Base-by-base conservation (phyloP, 192 early-diverging fungal genomes). In the Entomortierella chlamydospora region DNA sequence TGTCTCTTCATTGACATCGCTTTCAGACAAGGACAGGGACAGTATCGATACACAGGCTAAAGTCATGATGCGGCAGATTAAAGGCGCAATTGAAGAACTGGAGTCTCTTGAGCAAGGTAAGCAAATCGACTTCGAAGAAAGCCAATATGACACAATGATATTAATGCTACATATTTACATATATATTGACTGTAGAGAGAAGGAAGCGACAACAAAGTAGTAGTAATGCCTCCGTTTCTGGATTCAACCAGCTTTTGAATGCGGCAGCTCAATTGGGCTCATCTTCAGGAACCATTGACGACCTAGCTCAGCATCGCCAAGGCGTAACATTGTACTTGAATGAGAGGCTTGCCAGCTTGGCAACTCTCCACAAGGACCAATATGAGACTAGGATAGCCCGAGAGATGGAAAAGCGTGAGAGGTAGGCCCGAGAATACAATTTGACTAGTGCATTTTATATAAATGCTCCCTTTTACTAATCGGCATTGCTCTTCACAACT, bases 301-400 rank as follows among this genome's bases (percentile, higher is more conserved):
- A 84, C 3, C 37, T 90, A 41, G 90, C 90, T 20, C 89, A 90
- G 30, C 88, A 91, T 64, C 89, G 89, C 23, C 90, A 90, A 63
- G 89, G 90, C 11, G 87, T 94, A 2, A 81, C 86, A 10, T 90
- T 92, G 84, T 84, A 86, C 64, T 64, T 94, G 23, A 94, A 94
- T 57, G 82, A 89, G 37, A 77, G 86, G 15, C 74, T 94, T 37
- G 91, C 90, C 41, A 79, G 86, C 47, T 82, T 91, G 15, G 91
- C 91, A 26, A 85, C 86, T 41, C 64, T 90, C 20, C 93, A 94
- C 59, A 90, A 89, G 63, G 85, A 91, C 43, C 91, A 91, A 70
- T 91, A 94, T 64, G 89, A 93, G 65, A 68, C 85, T 29, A 83
- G 90, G 58, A 74, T 94, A 68, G 83, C 82, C 37, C 85, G 89